Conservation (phyloP, 192 early-diverging fungal genomes). For the Allomyces arbusculus region DNA sequence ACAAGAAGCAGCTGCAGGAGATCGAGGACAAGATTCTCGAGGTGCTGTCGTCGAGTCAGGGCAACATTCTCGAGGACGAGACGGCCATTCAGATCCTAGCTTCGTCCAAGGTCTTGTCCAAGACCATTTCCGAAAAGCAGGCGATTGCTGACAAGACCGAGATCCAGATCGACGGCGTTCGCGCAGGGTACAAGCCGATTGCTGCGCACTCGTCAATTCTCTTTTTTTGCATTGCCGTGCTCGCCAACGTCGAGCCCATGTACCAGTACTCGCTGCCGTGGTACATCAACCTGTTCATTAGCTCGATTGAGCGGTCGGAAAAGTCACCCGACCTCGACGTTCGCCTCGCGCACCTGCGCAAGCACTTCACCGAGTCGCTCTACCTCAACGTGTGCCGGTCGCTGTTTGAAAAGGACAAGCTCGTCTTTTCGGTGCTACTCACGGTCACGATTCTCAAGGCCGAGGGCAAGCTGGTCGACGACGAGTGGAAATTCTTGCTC, state of each 20-base stretch:
- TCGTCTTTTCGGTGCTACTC: constrained; percentile 34
- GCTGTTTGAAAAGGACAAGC: constrained; percentile 44
- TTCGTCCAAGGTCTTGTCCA: constrained; percentile 31
- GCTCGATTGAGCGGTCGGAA: constrained; percentile 26
- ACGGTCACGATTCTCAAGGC: constrained; percentile 24
- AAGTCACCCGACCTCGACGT: constrained; percentile 26
- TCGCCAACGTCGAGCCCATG: constrained; percentile 47
- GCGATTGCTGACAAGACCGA: constrained; percentile 47
- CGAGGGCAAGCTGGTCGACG: constrained; percentile 21
- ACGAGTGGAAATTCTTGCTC: constrained; percentile 30
- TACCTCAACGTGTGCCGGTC: constrained; percentile 38
- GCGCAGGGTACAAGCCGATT: constrained; percentile 40
- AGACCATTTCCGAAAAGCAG: constrained; percentile 41
- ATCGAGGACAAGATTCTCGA: constrained; percentile 42
- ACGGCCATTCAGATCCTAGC: constrained; percentile 40
- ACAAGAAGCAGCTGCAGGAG: constrained; percentile 41
- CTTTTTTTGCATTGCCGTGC: constrained; percentile 45
- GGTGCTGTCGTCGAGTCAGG: constrained; percentile 37
- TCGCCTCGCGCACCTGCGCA: constrained; percentile 20
- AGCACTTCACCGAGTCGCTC: constrained; percentile 31
- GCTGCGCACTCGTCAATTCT: constrained; percentile 38
- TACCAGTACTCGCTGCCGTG: constrained; percentile 45
- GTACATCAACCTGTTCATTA: constrained; percentile 44
- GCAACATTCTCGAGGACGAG: constrained; percentile 46
- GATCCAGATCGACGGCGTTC: constrained; percentile 40